Conservation (phyloP, 106 monocot genomes). For the Apostasia shenzhenica region DNA sequence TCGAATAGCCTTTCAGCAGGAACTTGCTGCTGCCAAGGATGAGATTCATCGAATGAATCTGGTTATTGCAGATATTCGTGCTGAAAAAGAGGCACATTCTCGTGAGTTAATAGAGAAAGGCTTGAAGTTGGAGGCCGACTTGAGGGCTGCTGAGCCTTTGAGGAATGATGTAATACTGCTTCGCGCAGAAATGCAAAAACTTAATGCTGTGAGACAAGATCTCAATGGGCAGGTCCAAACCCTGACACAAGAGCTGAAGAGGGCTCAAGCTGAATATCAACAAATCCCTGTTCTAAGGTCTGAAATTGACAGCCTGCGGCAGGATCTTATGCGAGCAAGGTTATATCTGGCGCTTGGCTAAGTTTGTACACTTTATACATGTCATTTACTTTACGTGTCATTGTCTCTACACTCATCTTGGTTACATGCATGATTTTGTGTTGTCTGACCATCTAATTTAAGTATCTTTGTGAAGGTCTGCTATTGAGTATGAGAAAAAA, state of each 20-base stretch:
- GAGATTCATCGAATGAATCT: conserved; percentile 38
- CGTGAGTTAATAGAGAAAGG: conserved; percentile 51
- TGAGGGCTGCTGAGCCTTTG: conserved; percentile 44
- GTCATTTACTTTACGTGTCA: background rate
- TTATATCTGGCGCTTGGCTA: conserved; percentile 2
- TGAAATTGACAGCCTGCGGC: conserved; percentile 61
- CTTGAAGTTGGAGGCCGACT: conserved; percentile 60
- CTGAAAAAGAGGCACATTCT: conserved; percentile 42
- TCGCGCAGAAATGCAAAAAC: conserved; percentile 42
- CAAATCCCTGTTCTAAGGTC: conserved; percentile 34
- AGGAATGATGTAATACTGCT: conserved; percentile 34
- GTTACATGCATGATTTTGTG: background rate
- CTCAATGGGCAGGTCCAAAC: conserved; percentile 38
- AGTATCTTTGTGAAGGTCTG: conserved; percentile 25
- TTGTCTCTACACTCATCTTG: background rate
- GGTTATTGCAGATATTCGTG: conserved; percentile 31
- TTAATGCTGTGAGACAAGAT: conserved; percentile 48
- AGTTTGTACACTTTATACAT: background rate
- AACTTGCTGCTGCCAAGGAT: conserved; percentile 40
- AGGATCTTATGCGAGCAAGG: conserved; percentile 67
- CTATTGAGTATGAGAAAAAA: conserved; percentile 80
- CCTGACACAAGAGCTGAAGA: conserved; percentile 53
- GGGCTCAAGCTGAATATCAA: conserved; percentile 45
- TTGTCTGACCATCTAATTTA: background rate
- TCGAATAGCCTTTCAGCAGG: conserved; percentile 32